Percentiles rank a stretch among this genome's conserved stretches.
Evolutionary conservation across 2,329 filamentous ascomycete species (phyloP).

Genomic region (Eutypa lata): DNA sequence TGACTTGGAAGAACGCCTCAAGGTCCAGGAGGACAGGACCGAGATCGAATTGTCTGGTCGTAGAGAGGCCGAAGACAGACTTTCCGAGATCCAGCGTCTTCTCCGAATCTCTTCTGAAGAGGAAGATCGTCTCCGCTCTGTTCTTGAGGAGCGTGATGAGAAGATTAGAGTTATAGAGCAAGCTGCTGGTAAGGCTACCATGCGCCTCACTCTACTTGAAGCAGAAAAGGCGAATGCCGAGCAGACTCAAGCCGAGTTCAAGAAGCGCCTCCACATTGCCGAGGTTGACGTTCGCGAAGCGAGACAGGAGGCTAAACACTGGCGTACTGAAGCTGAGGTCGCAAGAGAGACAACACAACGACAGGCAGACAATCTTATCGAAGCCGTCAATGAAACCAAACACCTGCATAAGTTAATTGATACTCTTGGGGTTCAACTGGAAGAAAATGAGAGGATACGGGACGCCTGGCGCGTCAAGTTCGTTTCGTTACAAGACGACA

Average conservation of each 20-base stretch:
- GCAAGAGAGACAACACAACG: constrained; percentile 50
- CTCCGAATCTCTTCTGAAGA: constrained; percentile 70
- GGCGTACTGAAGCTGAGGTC: constrained; percentile 60
- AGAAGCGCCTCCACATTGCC: constrained; percentile 50
- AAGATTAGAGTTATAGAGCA: constrained; percentile 61
- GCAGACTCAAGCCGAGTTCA: constrained; percentile 53
- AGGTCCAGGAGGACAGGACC: constrained; percentile 58
- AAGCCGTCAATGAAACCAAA: constrained; percentile 60
- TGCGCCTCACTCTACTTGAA: constrained; percentile 65
- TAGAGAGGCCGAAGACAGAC: constrained; percentile 67
- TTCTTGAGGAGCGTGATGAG: constrained; percentile 67
- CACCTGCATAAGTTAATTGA: constrained; percentile 71
- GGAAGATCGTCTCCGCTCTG: constrained; percentile 63
- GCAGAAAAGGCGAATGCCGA: constrained; percentile 59
- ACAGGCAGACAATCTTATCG: constrained; percentile 45
- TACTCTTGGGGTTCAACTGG: constrained; percentile 71
- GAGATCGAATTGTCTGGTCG: constrained; percentile 63
- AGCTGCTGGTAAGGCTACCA: constrained; percentile 49
- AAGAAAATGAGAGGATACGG: constrained; percentile 81
- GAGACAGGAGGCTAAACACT: constrained; percentile 57
- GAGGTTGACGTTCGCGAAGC: constrained; percentile 55
- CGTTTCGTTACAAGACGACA: constrained; percentile 80
- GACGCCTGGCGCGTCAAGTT: constrained; percentile 84
- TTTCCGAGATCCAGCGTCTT: constrained; percentile 69
- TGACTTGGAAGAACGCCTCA: constrained; percentile 68